These are phyloP conservation scores for Heterobasidion occidentale DNA, from an alignment of 1,284 basidiomycete genomes.

Conservation along the genomic window DNA sequence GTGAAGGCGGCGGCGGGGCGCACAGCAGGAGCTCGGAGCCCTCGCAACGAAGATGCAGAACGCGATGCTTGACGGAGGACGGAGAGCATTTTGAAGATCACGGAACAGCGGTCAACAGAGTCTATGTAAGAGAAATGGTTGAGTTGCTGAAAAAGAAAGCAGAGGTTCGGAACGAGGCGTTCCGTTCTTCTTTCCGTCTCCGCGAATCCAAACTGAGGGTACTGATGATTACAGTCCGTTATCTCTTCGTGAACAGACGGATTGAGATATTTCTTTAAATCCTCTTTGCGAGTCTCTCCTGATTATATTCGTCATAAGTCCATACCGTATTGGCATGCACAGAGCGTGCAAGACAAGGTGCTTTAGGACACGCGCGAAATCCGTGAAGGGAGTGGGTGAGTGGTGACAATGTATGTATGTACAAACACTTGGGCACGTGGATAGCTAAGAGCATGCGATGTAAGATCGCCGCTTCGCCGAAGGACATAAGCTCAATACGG, in stretches of 20 bases:
- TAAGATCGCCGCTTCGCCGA: background rate
- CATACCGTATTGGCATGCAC: too few species aligned
- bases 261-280: too few species aligned
- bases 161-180: background rate
- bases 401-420: background rate
- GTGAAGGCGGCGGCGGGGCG: slow-evolving; percentile 12
- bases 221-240: too few species aligned
- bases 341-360: too few species aligned
- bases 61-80: slow-evolving; percentile 22
- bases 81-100: background rate
- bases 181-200: background rate
- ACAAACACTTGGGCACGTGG: background rate
- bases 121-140: too few species aligned
- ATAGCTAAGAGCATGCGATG: background rate
- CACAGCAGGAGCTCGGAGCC: slow-evolving; percentile 14
- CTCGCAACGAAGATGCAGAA: slow-evolving; percentile 17
- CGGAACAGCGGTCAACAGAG: background rate
- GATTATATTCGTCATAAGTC: too few species aligned
- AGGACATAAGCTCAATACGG: background rate
- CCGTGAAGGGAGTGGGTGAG: background rate
- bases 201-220: background rate
- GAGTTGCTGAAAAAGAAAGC: background rate
- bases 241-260: too few species aligned
- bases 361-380: background rate
- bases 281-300: too few species aligned